Percentiles rank a stretch among this genome's conserved stretches.
Conservation (phyloP, 1,139 yeast species). For the Geotrichum phurueaensis region DNA sequence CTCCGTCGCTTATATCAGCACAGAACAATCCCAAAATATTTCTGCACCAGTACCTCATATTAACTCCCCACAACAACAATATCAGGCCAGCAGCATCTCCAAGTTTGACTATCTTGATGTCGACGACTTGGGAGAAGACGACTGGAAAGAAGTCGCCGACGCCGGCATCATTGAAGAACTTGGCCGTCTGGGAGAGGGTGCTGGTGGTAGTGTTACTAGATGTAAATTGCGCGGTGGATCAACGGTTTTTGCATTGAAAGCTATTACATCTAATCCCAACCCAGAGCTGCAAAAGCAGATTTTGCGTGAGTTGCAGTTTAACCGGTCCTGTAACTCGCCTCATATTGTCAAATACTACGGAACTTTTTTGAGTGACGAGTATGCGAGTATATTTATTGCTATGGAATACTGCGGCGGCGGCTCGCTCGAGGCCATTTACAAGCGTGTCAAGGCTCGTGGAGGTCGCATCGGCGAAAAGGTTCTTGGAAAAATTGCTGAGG, state of each 20-base stretch:
- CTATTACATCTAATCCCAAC: slow-evolving; percentile 72
- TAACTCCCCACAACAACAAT: background rate
- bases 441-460: slow-evolving; percentile 53
- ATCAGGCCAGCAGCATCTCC: background rate
- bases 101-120: slow-evolving; percentile 35
- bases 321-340: slow-evolving; percentile 72
- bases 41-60: slow-evolving; percentile 6
- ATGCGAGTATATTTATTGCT: slow-evolving; percentile 76
- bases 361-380: slow-evolving; percentile 71
- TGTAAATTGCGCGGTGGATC: slow-evolving; percentile 51
- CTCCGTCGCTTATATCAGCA: slow-evolving; percentile 12
- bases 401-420: slow-evolving; percentile 97
- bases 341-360: slow-evolving; percentile 90
- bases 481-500: slow-evolving; percentile 80
- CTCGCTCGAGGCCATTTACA: slow-evolving; percentile 85
- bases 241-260: slow-evolving; percentile 78
- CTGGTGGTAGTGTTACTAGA: slow-evolving; percentile 83
- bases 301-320: slow-evolving; percentile 81
- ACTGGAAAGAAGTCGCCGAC: slow-evolving; percentile 66
- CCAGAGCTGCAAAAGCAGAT: slow-evolving; percentile 78
- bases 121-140: slow-evolving; percentile 62
- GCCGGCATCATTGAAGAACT: slow-evolving; percentile 55
- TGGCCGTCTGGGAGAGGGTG: slow-evolving; percentile 82
- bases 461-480: slow-evolving; percentile 91
- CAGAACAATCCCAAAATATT: slow-evolving; percentile 4